A percentile compares a stretch with the other conserved stretches of the same genome.
Evolutionary conservation across 805 yeast species (phyloP).

Genomic region (Kodamaea hsintzibuensis): DNA sequence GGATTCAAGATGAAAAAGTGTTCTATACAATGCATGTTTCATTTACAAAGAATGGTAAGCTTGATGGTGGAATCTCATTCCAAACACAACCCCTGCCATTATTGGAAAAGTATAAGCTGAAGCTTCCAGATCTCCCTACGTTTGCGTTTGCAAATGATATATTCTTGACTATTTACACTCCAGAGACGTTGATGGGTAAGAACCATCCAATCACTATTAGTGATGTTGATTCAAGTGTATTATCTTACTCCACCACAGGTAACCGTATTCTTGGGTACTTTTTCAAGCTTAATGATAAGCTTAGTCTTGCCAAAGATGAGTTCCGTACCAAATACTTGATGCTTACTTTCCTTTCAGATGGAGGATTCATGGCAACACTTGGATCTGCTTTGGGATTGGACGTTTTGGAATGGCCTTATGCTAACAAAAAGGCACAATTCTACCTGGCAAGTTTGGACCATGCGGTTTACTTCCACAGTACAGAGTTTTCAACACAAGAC

Average conservation of each 20-base stretch:
- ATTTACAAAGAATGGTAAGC: slow-evolving; percentile 14
- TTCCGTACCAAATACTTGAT: slow-evolving; percentile 17
- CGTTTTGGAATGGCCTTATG: not conserved
- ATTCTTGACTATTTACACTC: slow-evolving; percentile 26
- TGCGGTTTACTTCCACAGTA: slow-evolving; percentile 35
- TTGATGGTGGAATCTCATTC: not conserved
- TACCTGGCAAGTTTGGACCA: slow-evolving; percentile 42
- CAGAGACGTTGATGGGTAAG: slow-evolving; percentile 13
- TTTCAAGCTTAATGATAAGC: slow-evolving; percentile 27
- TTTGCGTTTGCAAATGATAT: slow-evolving; percentile 30
- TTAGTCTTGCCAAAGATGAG: slow-evolving; percentile 23
- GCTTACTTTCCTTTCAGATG: slow-evolving; percentile 29
- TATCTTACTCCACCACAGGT: slow-evolving; percentile 5
- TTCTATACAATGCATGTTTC: slow-evolving; percentile 22
- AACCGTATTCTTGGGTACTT: slow-evolving; percentile 30
- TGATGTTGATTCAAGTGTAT: not conserved
- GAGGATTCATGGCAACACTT: slow-evolving; percentile 29
- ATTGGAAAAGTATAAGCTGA: slow-evolving; percentile 12
- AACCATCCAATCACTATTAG: not conserved
- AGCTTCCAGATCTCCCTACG: slow-evolving; percentile 13
- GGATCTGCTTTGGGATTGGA: slow-evolving; percentile 25
- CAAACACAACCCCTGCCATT: slow-evolving; percentile 7
- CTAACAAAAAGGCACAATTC: slow-evolving; percentile 15
- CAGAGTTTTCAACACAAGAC: slow-evolving; percentile 33
- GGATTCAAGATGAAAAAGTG: slow-evolving; percentile 21